Evolutionary conservation across 176 grass and related monocot genomes (phyloP), one percentile per base, ranked within the genome.

Genomic region (Dendrocalamus sinicus): DNA sequence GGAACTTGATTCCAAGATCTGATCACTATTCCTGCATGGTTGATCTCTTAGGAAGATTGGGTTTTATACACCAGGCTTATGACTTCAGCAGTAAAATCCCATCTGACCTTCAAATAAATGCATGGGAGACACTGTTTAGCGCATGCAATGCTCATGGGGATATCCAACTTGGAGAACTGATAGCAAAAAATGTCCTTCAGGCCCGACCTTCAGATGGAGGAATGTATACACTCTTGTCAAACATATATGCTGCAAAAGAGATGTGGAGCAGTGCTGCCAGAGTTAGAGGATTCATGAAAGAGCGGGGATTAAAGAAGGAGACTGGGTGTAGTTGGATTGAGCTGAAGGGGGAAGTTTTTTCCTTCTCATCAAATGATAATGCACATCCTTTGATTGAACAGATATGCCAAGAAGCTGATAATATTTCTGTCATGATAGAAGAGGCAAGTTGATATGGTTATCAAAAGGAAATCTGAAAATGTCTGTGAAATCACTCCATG

Each of bases 11-110:
- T 81, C 93, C 90, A 14, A 92, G 84, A 89, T 73, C 90, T 26
- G 90, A 95, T 78, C 93, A 95, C 84, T 90, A 95, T 66, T 95
- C 90, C 1, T 95, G 93, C 86, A 84, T 95, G 90, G 93, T 95
- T 71, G 93, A 95, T 79, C 88, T 95, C 72, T 79, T 95, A 58
- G 90, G 93, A 72, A 88, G 93, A 81, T 84, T 86, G 41, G 93
- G 93, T 51, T 88, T 92, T 71, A 75, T 90, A 72, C 81, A 43
- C 17, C 90, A 95, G 58, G 90, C 93, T 78, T 85, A 92, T 82
- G 76, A 88, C 72, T 95, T 95, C 53, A 84, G 88, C 4, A 71
- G 78, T 19, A 86, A 79, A 65, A 92, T 95, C 77, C 90, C 93
- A 66, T 69, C 75, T 4, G 73, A 85, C 8, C 86, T 89, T 70